phyloP scores from a whole-genome alignment of 805 yeast genomes.

The Wickerhamiella galacta region DNA sequence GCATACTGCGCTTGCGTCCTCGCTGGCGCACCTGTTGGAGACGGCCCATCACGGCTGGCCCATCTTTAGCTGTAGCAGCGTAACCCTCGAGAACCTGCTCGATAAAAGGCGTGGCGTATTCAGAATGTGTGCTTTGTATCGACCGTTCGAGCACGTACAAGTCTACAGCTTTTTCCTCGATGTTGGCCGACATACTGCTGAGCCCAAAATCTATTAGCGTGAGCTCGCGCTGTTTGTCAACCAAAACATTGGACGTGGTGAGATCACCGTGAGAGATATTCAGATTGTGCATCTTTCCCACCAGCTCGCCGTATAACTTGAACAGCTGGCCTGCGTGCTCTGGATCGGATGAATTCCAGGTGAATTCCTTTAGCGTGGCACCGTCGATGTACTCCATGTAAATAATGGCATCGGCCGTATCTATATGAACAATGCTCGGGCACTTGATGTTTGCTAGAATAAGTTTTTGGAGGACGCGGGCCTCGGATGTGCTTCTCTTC shows the following conservation, averaged over 20 bases:
- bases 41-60: slow-evolving; percentile 33
- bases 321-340: slow-evolving; percentile 5
- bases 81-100: slow-evolving; percentile 64
- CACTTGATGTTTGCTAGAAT: slow-evolving; percentile 36
- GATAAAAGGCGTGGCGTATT: slow-evolving; percentile 44
- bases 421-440: slow-evolving; percentile 63
- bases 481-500: slow-evolving; percentile 71
- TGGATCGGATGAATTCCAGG: slow-evolving; percentile 19
- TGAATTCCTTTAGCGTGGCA: slow-evolving; percentile 20
- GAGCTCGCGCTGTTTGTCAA: slow-evolving; percentile 18
- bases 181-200: slow-evolving; percentile 41
- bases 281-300: slow-evolving; percentile 44
- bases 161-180: slow-evolving; percentile 94
- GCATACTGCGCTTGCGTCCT: slow-evolving; percentile 90
- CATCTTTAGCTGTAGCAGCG: slow-evolving; percentile 10
- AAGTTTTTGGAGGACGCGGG: slow-evolving; percentile 52
- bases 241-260: slow-evolving; percentile 72
- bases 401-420: slow-evolving; percentile 58
- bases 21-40: slow-evolving; percentile 75
- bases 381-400: slow-evolving; percentile 78
- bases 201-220: slow-evolving; percentile 82
- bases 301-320: slow-evolving; percentile 33
- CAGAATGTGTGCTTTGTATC: slow-evolving; percentile 76
- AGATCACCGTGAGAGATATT: slow-evolving; percentile 89
- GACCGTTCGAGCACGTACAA: slow-evolving; percentile 89